Evolutionary conservation across 371 early-diverging fungal genomes (phyloP), one percentile per base, ranked within the genome.

Genomic region (Apophysomyces ossiformis): DNA sequence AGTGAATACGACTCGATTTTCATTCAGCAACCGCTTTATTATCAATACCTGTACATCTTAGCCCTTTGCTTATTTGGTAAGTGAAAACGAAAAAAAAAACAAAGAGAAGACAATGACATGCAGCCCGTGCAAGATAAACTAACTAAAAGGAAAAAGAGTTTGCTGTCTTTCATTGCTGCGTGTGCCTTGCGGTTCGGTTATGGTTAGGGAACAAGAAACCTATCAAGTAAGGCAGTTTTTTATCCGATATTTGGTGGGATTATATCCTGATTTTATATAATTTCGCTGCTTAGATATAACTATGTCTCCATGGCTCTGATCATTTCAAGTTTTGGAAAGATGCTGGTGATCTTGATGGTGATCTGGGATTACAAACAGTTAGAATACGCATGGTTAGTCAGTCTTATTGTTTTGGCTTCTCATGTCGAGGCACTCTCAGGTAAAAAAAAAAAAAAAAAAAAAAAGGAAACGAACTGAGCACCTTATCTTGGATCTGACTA

Each of bases 351-450:
- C 13, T 75, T 95, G 50, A 92, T 96, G 91, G 96, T 95, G 4
- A 94, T 97, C 26, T 97, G 98, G 98, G 92, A 95, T 63, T 96
- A 95, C 70, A 85, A 89, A 45, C 89, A 90, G 63, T 72, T 93
- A 5, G 90, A 93, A n/a, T 92, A 93, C 44, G 87, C 93, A 4
- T 92, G 93, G 91, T 82, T 95, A 1, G 83, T 93, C 46, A 90
- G 90, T 71, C 69, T 89, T 21, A 81, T 95, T 36, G 92, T 93
- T 2, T 74, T 95, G 12, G 89, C 91, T 5, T 95, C 95, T 16
- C 95, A 97, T 68, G 72, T 90, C 2, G 93, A 93, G 57, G 97
- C 97, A 0, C 63, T 96, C 6, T 85, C 93, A 66, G 94, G 92
- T 92, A 87, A 60, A n/a, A 15, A 39, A 26, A 8, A 18, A 12